Percentiles rank a stretch among this genome's conserved stretches.
Evolutionary conservation across 2,329 filamentous ascomycete species (phyloP).

Genomic region (Aspergillus costaricaensis): DNA sequence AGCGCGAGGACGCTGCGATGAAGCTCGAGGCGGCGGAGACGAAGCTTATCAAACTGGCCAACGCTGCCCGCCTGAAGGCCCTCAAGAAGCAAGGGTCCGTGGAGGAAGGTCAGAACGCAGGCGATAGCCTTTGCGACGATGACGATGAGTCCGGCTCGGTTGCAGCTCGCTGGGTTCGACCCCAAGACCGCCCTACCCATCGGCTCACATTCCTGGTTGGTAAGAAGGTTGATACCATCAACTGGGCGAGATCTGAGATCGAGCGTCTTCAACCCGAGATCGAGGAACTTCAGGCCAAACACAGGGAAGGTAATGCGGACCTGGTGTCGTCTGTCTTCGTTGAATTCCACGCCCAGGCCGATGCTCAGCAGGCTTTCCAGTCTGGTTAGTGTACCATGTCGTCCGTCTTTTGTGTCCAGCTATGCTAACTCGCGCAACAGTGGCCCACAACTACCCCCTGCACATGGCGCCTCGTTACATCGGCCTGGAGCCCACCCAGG

Average conservation of each 20-base stretch:
- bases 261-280: constrained; percentile 73
- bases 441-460: constrained; percentile 82
- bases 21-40: constrained; percentile 86
- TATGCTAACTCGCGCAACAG: constrained; percentile 25
- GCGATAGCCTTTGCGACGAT: constrained; percentile 50
- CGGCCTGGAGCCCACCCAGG: constrained; percentile 74
- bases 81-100: constrained; percentile 58
- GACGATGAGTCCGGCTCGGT: constrained; percentile 70
- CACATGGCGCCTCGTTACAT: constrained; percentile 86
- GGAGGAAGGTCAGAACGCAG: constrained; percentile 36
- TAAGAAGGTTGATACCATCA: constrained; percentile 91
- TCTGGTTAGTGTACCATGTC: constrained; percentile 43
- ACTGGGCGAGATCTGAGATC: constrained; percentile 80
- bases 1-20: constrained; percentile 77
- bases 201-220: constrained; percentile 71
- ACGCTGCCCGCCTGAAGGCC: constrained; percentile 68
- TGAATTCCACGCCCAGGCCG: constrained; percentile 79
- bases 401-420: background rate
- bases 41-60: constrained; percentile 77
- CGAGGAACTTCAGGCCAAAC: constrained; percentile 66
- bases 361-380: constrained; percentile 85
- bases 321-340: constrained; percentile 81
- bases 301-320: constrained; percentile 65
- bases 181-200: constrained; percentile 75
- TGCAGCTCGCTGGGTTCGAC: constrained; percentile 72